Evolutionary conservation across 495 filamentous ascomycete species (phyloP), one percentile per base, ranked within the genome.

Genomic region (Astrothelium macrocarpum): DNA sequence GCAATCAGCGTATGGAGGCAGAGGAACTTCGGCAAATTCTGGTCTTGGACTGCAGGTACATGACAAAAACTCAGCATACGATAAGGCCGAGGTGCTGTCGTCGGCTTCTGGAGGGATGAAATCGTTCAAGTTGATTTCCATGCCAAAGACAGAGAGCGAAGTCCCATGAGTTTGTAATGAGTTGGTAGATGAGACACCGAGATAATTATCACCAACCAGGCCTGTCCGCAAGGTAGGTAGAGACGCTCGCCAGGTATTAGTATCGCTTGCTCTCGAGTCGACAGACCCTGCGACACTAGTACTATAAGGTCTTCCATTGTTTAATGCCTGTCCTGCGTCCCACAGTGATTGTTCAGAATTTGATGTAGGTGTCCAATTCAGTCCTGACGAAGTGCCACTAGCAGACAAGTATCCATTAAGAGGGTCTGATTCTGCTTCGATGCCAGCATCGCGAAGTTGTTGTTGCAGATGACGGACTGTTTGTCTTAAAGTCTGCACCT

Each of bases 111-210:
- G 77, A 0, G 83, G 82, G 32, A 84, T 80, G 68, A 90, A 87
- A 42, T 87, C 85, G 2, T 87, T 83, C 28, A 92, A 78, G 70
- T 91, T 87, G 66, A 93, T 89, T 59, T 88, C 84, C 66, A 87
- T 85, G 23, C 88, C 89, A 49, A 92, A 82, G 56, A 93, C 82
- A 1, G 85, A 84, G 59, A 93, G 75, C 0, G 84, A 82, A 1
- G 87, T 90, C 9, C 86, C 89, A 68, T 87, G 87, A 68, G 90
- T 86, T 2, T 91, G 75, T 53, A 82, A 81, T 2, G 82, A 80
- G 70, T 82, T 84, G n/a, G 84, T 82, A 11, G 82, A 80, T 10
- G 84, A 83, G 29, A 91, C 84, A 26, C 89, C 89, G 7, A 91
- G 79, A 66, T 90, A 89, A 71, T 85, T 86, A 68, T 89, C 85